A percentile compares a stretch with the other conserved stretches of the same genome.
Evolutionary conservation across 306 rosid species (phyloP).

Genomic region (Pyrus communis): DNA sequence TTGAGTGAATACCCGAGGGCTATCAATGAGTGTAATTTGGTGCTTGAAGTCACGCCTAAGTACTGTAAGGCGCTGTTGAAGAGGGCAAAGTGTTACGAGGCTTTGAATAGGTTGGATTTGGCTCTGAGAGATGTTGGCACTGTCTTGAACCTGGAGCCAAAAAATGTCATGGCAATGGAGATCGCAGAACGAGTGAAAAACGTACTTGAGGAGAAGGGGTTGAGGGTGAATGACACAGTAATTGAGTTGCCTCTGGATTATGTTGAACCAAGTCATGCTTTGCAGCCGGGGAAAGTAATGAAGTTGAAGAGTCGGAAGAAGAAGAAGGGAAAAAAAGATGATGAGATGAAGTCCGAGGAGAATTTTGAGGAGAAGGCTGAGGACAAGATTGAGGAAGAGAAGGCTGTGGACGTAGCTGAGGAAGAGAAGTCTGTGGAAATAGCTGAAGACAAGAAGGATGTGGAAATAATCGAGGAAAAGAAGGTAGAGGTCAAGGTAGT

Average conservation of each 20-base stretch:
- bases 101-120: conserved; percentile 74
- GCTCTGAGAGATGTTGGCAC: conserved; percentile 63
- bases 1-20: conserved; percentile 77
- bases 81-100: conserved; percentile 91
- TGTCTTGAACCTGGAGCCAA: conserved; percentile 67
- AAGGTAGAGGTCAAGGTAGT: conserved; percentile 61
- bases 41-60: conserved; percentile 76
- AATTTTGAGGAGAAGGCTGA: not conserved
- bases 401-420: conserved; percentile 7
- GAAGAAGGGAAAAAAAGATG: conserved; percentile 47
- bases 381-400: conserved; percentile 23
- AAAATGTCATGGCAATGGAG: conserved; percentile 78
- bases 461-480: conserved; percentile 40
- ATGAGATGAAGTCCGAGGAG: conserved; percentile 4
- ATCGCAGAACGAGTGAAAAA: conserved; percentile 53
- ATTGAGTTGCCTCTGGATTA: conserved; percentile 73
- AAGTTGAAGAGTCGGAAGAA: conserved; percentile 60
- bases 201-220: conserved; percentile 58
- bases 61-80: conserved; percentile 83
- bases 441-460: conserved; percentile 32
- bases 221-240: conserved; percentile 40
- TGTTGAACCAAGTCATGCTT: conserved; percentile 42
- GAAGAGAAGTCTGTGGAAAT: conserved; percentile 17
- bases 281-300: conserved; percentile 19
- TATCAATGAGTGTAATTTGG: conserved; percentile 73